phyloP scores from a whole-genome alignment of 306 rosid species.

The Macrotyloma uniflorum region DNA sequence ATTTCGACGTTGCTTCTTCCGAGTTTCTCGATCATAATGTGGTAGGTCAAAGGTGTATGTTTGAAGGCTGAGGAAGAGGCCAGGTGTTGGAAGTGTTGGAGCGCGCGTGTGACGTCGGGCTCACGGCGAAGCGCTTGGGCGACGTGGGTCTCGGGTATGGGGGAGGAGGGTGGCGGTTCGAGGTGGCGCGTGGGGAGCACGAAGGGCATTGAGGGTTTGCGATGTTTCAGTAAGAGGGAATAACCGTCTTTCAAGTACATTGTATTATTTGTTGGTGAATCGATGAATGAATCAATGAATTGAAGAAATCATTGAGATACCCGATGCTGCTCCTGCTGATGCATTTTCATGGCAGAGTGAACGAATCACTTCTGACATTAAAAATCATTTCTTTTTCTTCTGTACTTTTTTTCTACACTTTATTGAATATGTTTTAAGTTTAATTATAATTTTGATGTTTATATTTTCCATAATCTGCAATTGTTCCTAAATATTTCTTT shows the following conservation, averaged over 20 bases:
- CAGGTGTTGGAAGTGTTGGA: conserved; percentile 65
- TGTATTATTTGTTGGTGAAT: neutral
- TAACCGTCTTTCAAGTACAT: conserved; percentile 71
- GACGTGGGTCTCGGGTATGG: conserved; percentile 58
- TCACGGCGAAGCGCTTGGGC: conserved; percentile 48
- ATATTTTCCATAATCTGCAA: too few relatives aligned
- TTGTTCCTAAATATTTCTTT: too few relatives aligned
- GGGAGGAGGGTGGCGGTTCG: conserved; percentile 40
- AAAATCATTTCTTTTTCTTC: too few relatives aligned
- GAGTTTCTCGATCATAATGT: conserved; percentile 73
- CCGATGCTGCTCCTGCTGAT: too few relatives aligned
- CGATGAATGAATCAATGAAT: too few relatives aligned
- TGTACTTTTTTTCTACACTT: too few relatives aligned
- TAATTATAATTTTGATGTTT: too few relatives aligned
- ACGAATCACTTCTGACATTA: too few relatives aligned
- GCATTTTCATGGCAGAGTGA: too few relatives aligned
- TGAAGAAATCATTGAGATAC: too few relatives aligned
- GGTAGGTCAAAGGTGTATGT: conserved; percentile 73
- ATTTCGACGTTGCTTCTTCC: conserved; percentile 48
- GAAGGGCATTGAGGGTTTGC: conserved; percentile 66
- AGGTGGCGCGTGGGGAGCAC: conserved; percentile 61
- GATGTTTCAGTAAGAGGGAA: conserved; percentile 62
- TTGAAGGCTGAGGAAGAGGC: conserved; percentile 67
- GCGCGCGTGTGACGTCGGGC: conserved; percentile 44
- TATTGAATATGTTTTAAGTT: too few relatives aligned